These are phyloP conservation scores for Microbotryum scabiosae DNA, from an alignment of 1,284 basidiomycete species.

Conservation along the genomic window DNA sequence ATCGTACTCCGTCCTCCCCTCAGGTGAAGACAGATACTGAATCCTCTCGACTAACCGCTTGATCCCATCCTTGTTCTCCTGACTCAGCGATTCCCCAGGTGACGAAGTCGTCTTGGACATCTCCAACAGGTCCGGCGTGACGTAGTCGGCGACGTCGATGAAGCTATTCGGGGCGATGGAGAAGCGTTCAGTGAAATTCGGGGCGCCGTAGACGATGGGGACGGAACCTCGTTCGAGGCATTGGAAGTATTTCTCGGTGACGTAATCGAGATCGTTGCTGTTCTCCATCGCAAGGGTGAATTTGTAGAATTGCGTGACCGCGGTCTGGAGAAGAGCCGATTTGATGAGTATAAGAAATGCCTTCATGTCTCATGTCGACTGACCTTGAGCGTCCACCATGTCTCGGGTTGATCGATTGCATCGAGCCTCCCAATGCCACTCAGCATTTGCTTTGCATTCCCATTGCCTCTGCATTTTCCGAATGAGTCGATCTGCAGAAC, in stretches of 20 bases:
- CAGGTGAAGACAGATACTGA: constrained; percentile 6
- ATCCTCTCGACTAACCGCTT: constrained; percentile 15
- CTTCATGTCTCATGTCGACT: background rate
- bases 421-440: constrained; percentile 8
- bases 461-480: constrained; percentile 16
- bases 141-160: constrained; percentile 22
- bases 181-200: constrained; percentile 4
- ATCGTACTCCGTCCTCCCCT: constrained; percentile 19
- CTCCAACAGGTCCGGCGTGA: constrained; percentile 1
- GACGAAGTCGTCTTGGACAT: background rate
- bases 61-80: constrained; percentile 7
- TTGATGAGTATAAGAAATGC: background rate
- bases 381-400: constrained; percentile 20
- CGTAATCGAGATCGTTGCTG: constrained; percentile 19
- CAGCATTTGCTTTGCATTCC: constrained; percentile 4
- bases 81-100: background rate
- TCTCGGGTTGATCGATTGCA: constrained; percentile 1
- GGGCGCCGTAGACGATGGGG: constrained; percentile 22
- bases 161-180: constrained; percentile 13
- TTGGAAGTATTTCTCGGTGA: constrained; percentile 20
- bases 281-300: constrained; percentile 24
- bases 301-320: constrained; percentile 11
- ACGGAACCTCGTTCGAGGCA: constrained; percentile 16
- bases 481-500: constrained; percentile 13
- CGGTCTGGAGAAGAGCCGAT: constrained; percentile 4